Base-by-base conservation (phyloP, 768 basidiomycete species). In the Leucosporidium scottii region DNA sequence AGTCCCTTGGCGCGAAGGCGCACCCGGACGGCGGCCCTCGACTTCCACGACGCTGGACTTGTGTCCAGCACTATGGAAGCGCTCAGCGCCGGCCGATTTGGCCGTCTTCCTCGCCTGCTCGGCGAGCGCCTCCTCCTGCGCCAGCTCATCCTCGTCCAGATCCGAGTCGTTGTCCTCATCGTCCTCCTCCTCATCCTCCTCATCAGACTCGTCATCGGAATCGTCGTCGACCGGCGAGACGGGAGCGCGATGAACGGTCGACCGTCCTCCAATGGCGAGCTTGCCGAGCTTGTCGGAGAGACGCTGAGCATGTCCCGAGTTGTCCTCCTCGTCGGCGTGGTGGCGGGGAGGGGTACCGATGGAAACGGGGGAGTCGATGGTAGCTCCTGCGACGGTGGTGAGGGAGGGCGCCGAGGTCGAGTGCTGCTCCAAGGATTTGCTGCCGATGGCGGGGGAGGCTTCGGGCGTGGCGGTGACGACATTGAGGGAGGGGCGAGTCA, bases 101-200 rank as follows among this genome's bases (percentile, higher is more conserved):
- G 66, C 59, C 21, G 54, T 58, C 6, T 34, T n/a, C 17, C 62
- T 56, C n/a, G 70, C 70, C 34, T 50, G 56, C 23, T 62, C 70
- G 3, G 63, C 62, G n/a, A 70, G 59, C 21, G 62, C 62, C 55
- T 70, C 69, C 36, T 70, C 69, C 27, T 56, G 31, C 20, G 59
- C 69, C 1, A 71, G 61, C 63, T 67, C 70, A n/a, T 71, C 70
- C 15, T 36, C 65, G 18, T 64, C 59, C 1, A 70, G 59, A 30
- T 68, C 67, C 21, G 66, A 66, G 25, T 70, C 70, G 17, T 66
- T 62, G 5, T 54, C 55, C 8, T 58, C n/a, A 18, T 47, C 50
- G 0, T 56, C 60, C 0, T 56, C 36, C 3, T 39, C 27, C 17
- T 59, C 58, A 0, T 21, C 39, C 17, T 56, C 67, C 1, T 31